Evolutionary conservation across 2,329 filamentous ascomycete species (phyloP).

Genomic region (Aspergillus clavatus): DNA sequence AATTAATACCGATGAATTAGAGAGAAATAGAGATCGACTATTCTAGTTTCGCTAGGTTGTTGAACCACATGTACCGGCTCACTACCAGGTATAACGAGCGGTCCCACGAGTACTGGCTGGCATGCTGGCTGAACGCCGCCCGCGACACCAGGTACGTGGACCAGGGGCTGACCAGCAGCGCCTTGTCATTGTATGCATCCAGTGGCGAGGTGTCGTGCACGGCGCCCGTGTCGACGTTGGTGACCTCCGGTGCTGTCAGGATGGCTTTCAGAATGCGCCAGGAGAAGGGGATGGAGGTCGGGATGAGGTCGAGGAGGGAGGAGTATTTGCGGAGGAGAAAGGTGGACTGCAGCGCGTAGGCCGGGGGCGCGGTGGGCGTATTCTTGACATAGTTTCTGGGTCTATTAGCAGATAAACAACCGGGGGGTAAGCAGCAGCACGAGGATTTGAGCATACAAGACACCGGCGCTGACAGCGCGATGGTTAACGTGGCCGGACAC

Average conservation of each 20-base stretch:
- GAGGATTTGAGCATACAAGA: too few relatives aligned
- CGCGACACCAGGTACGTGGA: slow-evolving; percentile 33
- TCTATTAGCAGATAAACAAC: neutral
- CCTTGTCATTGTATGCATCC: slow-evolving; percentile 22
- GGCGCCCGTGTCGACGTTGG: neutral
- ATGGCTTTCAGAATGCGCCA: slow-evolving; percentile 18
- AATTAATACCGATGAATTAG: too few relatives aligned
- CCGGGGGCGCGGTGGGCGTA: slow-evolving; percentile 31
- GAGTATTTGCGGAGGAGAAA: slow-evolving; percentile 38
- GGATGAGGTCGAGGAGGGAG: slow-evolving; percentile 34
- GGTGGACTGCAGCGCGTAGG: slow-evolving; percentile 36
- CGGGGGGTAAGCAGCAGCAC: neutral
- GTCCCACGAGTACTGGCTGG: slow-evolving; percentile 41
- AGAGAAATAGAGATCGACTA: too few relatives aligned
- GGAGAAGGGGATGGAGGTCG: slow-evolving; percentile 36
- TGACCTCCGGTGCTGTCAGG: slow-evolving; percentile 1
- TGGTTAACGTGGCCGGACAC: slow-evolving; percentile 42
- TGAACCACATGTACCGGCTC: slow-evolving; percentile 42
- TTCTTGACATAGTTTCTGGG: slow-evolving; percentile 18
- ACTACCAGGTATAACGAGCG: slow-evolving; percentile 38
- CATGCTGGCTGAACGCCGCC: slow-evolving; percentile 36
- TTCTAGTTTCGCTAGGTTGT: too few relatives aligned
- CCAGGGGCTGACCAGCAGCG: slow-evolving; percentile 37
- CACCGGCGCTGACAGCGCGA: slow-evolving; percentile 36
- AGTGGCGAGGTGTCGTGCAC: neutral